Conservation (phyloP, 306 rosid genomes). For the Vachellia pachyceras region DNA sequence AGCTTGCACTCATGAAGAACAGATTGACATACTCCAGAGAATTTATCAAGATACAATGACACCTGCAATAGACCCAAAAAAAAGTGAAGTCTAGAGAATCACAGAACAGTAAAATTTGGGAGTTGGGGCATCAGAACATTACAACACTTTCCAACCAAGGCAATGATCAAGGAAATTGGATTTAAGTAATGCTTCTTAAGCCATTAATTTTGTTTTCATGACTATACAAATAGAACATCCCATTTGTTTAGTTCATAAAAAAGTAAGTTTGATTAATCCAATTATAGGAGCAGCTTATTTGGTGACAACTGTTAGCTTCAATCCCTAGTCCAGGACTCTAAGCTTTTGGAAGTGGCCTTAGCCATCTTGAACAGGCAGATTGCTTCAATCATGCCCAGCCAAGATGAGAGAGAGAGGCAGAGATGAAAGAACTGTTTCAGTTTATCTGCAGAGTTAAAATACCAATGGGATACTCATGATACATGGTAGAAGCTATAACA, state of each 20-base stretch:
- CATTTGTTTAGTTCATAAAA: not conserved
- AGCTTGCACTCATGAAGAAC: slow-evolving; percentile 98
- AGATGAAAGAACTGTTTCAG: not conserved
- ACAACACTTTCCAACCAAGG: slow-evolving; percentile 18
- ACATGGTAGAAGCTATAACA: not conserved
- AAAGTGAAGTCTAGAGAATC: not conserved
- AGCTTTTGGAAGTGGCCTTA: not conserved
- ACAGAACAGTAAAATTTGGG: not conserved
- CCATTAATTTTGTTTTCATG: not conserved
- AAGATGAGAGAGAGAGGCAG: not conserved
- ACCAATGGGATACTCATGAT: too few species aligned
- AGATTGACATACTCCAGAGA: slow-evolving; percentile 93
- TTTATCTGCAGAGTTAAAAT: too few species aligned
- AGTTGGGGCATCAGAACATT: not conserved
- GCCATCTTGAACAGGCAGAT: not conserved
- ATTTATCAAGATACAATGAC: slow-evolving; percentile 92
- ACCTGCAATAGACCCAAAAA: slow-evolving; percentile 71
- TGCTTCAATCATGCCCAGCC: slow-evolving; percentile 3
- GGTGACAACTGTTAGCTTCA: not conserved
- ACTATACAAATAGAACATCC: not conserved
- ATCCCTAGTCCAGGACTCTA: not conserved
- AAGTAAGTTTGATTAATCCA: not conserved
- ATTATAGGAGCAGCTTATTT: not conserved
- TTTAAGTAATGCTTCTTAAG: slow-evolving; percentile 3
- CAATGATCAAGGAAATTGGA: not conserved